phyloP scores from a whole-genome alignment of 106 monocot genomes.

The Cymbidium sinense region DNA sequence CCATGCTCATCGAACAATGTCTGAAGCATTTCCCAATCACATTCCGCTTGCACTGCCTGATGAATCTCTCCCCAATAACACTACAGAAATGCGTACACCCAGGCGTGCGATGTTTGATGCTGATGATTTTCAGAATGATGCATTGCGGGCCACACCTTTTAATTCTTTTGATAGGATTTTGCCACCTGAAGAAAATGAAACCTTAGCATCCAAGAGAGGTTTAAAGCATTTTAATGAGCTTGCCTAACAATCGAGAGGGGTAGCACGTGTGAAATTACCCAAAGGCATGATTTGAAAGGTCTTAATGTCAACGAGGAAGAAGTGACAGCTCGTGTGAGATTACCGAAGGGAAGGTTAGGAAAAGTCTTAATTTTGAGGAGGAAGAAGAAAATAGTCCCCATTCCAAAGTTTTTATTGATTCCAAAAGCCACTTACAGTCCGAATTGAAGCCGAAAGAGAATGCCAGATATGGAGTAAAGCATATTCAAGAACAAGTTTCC shows the following conservation, averaged over 20 bases:
- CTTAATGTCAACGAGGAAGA: conserved; percentile 23
- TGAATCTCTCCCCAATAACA: conserved; percentile 34
- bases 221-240: conserved; percentile 29
- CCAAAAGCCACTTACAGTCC: background rate
- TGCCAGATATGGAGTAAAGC: conserved; percentile 9
- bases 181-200: conserved; percentile 20
- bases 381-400: conserved; percentile 6
- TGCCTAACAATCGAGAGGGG: conserved; percentile 12
- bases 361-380: conserved; percentile 26
- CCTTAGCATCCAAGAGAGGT: conserved; percentile 13
- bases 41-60: conserved; percentile 41
- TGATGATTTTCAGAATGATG: conserved; percentile 28
- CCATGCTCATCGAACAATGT: conserved; percentile 65
- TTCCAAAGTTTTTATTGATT: background rate
- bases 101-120: conserved; percentile 13
- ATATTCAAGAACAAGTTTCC: conserved; percentile 14
- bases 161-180: conserved; percentile 6
- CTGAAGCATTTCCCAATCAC: conserved; percentile 69
- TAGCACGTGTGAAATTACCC: conserved; percentile 8
- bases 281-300: conserved; percentile 23
- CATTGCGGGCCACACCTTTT: conserved; percentile 16
- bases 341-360: conserved; percentile 19
- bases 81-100: conserved; percentile 24
- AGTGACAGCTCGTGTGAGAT: conserved; percentile 9
- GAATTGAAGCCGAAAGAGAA: conserved; percentile 3